Percentiles rank a stretch among this genome's conserved stretches.
These are phyloP conservation scores for Phenoliferia sp. DNA, from an alignment of 1,284 basidiomycete genomes.

Conservation along the genomic window DNA sequence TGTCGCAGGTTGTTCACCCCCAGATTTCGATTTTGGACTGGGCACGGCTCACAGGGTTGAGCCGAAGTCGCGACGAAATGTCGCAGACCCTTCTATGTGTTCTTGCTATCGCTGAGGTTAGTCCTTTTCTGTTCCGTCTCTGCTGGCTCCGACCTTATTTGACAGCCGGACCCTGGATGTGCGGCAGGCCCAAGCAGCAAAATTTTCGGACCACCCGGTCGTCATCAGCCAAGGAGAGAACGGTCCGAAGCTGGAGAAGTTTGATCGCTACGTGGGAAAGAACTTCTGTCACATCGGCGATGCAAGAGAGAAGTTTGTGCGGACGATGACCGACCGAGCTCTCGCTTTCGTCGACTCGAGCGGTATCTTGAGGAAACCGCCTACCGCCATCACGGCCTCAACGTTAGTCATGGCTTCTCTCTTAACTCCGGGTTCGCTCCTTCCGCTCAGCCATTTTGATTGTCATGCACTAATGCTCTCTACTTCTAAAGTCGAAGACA, in stretches of 20 bases:
- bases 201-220: neutral
- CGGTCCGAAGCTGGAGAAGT: neutral
- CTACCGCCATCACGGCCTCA: neutral
- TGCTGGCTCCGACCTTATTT: too few species aligned
- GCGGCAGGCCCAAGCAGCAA: too few species aligned
- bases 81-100: too few species aligned
- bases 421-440: too few species aligned
- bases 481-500: neutral
- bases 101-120: too few species aligned
- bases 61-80: too few species aligned
- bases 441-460: neutral
- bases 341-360: neutral
- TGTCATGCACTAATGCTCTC: neutral
- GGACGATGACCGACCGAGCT: neutral
- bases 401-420: neutral
- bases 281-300: neutral
- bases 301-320: neutral
- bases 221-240: neutral
- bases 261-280: neutral
- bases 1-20: too few species aligned
- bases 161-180: too few species aligned
- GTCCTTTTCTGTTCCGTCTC: too few species aligned
- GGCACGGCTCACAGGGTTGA: too few species aligned
- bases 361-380: neutral
- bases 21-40: too few species aligned